Conservation (phyloP, 305 asterid species). For the Andrographis paniculata region DNA sequence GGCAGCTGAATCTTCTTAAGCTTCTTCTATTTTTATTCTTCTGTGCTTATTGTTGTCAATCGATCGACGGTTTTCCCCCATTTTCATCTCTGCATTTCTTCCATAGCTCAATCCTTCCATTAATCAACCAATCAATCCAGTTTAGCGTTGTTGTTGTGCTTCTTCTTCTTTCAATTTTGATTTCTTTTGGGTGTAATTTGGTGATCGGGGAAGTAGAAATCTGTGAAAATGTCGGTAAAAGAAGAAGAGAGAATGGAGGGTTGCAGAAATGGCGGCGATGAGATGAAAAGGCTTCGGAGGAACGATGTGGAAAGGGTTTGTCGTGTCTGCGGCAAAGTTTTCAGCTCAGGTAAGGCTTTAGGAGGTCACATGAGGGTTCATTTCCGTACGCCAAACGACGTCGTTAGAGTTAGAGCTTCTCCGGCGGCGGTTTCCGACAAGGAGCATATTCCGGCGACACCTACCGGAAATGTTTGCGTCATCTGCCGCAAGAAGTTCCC, state of each 20-base stretch:
- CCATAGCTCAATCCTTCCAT: background rate
- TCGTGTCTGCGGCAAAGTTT: conserved; percentile 34
- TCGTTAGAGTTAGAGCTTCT: too few species aligned
- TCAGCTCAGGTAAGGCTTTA: conserved; percentile 57
- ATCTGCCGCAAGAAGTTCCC: conserved; percentile 42
- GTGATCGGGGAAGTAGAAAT: conserved; percentile 20
- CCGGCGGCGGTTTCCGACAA: conserved; percentile 6
- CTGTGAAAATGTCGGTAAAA: conserved; percentile 14
- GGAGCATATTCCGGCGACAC: conserved; percentile 3
- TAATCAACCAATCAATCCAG: background rate
- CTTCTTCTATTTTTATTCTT: too few species aligned
- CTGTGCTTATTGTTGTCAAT: too few species aligned
- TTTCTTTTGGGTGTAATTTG: conserved; percentile 5
- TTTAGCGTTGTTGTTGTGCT: conserved; percentile 7
- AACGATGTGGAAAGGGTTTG: conserved; percentile 30
- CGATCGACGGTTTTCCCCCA: background rate
- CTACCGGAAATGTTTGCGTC: background rate
- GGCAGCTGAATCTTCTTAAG: conserved; percentile 19
- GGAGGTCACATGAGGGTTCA: conserved; percentile 87
- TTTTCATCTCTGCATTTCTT: conserved; percentile 1
- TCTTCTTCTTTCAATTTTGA: conserved; percentile 18
- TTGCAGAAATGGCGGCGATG: background rate
- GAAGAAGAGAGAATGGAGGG: background rate
- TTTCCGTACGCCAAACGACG: conserved; percentile 16
- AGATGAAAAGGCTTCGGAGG: background rate